Conservation (phyloP, 2,329 filamentous ascomycete genomes). For the Salinomyces thailandicus region DNA sequence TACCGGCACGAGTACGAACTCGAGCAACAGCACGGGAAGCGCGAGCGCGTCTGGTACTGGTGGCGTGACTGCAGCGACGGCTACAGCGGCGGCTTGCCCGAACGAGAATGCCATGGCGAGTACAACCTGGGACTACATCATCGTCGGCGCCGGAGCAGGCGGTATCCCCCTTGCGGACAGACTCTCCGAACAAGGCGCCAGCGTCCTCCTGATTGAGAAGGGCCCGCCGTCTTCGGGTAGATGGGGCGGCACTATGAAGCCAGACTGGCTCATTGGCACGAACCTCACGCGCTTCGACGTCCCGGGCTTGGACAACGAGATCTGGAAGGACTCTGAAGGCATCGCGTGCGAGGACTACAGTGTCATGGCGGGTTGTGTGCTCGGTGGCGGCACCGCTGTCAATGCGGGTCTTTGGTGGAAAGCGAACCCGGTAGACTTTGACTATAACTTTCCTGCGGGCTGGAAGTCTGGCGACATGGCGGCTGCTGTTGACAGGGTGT, state of each 20-base stretch:
- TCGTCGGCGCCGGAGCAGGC: constrained; percentile 53
- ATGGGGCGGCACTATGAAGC: constrained; percentile 52
- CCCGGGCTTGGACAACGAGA: constrained; percentile 60
- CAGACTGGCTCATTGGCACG: constrained; percentile 51
- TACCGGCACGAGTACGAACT: constrained; percentile 7
- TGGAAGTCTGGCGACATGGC: constrained; percentile 58
- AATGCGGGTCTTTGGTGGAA: constrained; percentile 62
- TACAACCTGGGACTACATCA: constrained; percentile 51
- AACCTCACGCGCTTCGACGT: constrained; percentile 61
- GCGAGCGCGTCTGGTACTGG: constrained; percentile 5
- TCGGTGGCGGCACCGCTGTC: constrained; percentile 56
- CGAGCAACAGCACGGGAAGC: constrained; percentile 4
- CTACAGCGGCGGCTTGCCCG: constrained; percentile 17
- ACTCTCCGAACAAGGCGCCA: constrained; percentile 54
- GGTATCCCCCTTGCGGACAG: constrained; percentile 51
- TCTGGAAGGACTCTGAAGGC: constrained; percentile 53
- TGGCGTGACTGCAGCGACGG: constrained; percentile 17
- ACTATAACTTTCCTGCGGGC: constrained; percentile 59
- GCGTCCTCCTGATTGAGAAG: constrained; percentile 48
- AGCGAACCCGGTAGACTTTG: constrained; percentile 55
- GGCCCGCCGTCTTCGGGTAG: constrained; percentile 49
- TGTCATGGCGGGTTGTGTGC: constrained; percentile 61
- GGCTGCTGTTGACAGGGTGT: constrained; percentile 50
- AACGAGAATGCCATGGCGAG: constrained; percentile 25
- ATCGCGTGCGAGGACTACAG: constrained; percentile 61